Evolutionary conservation across 352 stramenopile species (phyloP), one percentile per base, ranked within the genome.

Genomic region (Phytophthora pini): DNA sequence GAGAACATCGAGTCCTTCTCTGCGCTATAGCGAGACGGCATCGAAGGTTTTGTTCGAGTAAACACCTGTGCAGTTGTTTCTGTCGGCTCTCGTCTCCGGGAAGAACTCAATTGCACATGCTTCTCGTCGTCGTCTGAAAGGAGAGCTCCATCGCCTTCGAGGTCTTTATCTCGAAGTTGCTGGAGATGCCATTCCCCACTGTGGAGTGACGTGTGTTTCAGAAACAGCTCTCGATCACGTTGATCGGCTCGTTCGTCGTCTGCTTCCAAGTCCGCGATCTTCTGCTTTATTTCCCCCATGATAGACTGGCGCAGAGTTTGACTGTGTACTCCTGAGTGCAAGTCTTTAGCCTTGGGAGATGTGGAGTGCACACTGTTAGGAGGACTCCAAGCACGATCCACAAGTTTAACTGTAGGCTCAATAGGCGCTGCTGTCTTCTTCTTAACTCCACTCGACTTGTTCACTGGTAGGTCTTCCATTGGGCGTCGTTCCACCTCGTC

Each of bases 211-310:
- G 73, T 79, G 47, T 84, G 76, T 11, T 61, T 64, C 2, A 87
- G 45, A 49, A 86, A 88, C 4, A 84, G 48, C 24, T 76, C 61
- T 13, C 56, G 55, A 41, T 84, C 70, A 8, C 74, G 63, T 41
- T 74, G 46, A 31, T 71, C 60, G 38, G 68, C 66, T 11, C 43
- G 50, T 17, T 83, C 65, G 15, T 84, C 74, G 22, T 84, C 74
- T 2, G 76, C 57, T 22, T 76, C 65, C 22, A 89, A 53, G 11
- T 68, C 67, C 27, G 80, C 66, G 13, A 89, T 59, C 54, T 79
- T 84, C 39, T 71, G 70, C 43, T 80, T 74, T 40, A 89, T 88
- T 51, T 84, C 65, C 13, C 62, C 68, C 41, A 89, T 38, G 50
- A 87, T 82, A 10, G 71, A 67, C 48, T 61, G 45, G 10, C 80